Evolutionary conservation across 345 rosid species (phyloP).

Genomic region (Lenwebbia sp.): DNA sequence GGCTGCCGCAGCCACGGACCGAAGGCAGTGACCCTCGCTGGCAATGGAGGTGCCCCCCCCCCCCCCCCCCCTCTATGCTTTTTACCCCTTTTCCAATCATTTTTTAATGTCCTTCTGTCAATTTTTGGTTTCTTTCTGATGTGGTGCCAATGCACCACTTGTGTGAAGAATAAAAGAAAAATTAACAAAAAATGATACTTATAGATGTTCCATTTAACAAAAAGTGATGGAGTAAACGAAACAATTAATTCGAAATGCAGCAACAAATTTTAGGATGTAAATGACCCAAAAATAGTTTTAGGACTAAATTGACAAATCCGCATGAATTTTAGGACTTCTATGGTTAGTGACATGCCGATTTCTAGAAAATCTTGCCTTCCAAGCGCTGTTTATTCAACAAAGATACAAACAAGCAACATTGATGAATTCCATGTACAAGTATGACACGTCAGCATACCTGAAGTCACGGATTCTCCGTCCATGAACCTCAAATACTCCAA

Average conservation of each 20-base stretch:
- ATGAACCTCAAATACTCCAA: conserved; percentile 97
- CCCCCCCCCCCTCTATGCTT: not conserved
- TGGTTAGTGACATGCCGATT: too few species aligned
- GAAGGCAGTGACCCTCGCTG: not conserved
- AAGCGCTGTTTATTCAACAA: not conserved
- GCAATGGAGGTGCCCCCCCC: not conserved
- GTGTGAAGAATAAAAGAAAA: not conserved
- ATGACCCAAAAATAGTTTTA: not conserved
- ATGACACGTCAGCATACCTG: conserved; percentile 29
- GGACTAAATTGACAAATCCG: not conserved
- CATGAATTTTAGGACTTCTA: not conserved
- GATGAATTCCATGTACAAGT: not conserved
- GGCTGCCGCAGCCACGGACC: not conserved
- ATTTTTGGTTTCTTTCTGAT: not conserved
- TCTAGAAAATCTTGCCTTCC: too few species aligned
- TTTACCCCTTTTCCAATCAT: not conserved
- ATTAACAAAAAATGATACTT: not conserved
- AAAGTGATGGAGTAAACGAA: not conserved
- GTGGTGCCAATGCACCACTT: not conserved
- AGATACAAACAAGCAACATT: not conserved
- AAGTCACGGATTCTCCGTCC: conserved; percentile 94
- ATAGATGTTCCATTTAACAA: not conserved
- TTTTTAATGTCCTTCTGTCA: not conserved
- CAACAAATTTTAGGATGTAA: not conserved
- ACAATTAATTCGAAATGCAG: not conserved